These are phyloP conservation scores for Neurospora sp. DNA, from an alignment of 495 filamentous ascomycete species.

Conservation along the genomic window DNA sequence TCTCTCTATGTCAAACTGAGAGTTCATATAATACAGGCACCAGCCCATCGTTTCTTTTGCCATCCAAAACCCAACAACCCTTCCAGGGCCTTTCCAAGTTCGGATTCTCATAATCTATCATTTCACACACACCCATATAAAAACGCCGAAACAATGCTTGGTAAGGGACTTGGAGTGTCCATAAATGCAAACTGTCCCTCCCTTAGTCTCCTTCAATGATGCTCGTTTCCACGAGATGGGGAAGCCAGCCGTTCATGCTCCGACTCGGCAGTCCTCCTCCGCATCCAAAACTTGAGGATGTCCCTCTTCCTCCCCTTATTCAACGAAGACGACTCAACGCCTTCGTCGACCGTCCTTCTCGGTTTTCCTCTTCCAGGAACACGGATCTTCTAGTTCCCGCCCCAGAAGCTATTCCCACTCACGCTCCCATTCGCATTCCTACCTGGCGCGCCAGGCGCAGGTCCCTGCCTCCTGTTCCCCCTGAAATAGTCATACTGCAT, in stretches of 20 bases:
- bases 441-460: conserved; percentile 11
- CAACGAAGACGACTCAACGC: neutral
- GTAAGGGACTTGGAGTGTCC: neutral
- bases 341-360: neutral
- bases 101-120: neutral
- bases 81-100: neutral
- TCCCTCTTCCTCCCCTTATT: neutral
- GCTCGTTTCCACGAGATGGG: neutral
- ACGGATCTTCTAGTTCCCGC: conserved; percentile 16
- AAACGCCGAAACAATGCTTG: conserved; percentile 1
- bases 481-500: conserved; percentile 29
- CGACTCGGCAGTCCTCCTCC: neutral
- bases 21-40: neutral
- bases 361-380: neutral
- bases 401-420: conserved; percentile 10
- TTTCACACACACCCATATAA: neutral
- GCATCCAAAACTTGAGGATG: neutral
- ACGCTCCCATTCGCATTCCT: neutral
- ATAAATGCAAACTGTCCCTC: neutral
- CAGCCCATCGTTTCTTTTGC: neutral
- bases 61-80: neutral
- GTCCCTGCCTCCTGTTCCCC: conserved; percentile 4
- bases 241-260: neutral
- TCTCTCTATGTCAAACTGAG: neutral
- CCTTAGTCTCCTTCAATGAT: neutral